A percentile compares a stretch with the other conserved stretches of the same genome.
Conservation (phyloP, 1,139 yeast genomes). For the Candida smagusa region DNA sequence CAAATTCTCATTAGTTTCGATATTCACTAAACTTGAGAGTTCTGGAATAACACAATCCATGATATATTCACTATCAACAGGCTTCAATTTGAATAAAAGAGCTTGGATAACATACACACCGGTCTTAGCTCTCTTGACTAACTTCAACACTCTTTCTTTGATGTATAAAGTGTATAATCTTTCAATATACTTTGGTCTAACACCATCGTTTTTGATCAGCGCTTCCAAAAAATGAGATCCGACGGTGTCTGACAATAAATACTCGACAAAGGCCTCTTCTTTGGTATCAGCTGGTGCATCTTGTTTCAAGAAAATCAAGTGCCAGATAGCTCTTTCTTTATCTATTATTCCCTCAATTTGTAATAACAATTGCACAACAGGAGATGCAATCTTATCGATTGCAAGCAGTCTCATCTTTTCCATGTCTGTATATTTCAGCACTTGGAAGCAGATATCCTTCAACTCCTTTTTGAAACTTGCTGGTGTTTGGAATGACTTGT, state of each 20-base stretch:
- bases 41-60: conserved; percentile 71
- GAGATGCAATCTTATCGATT: conserved; percentile 79
- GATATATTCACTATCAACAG: conserved; percentile 57
- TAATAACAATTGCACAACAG: conserved; percentile 76
- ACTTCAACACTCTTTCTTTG: conserved; percentile 65
- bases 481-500: conserved; percentile 70
- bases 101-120: conserved; percentile 83
- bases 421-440: conserved; percentile 40
- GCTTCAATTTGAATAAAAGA: conserved; percentile 57
- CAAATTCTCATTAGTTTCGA: conserved; percentile 52
- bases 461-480: conserved; percentile 63
- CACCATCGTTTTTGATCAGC: conserved; percentile 56
- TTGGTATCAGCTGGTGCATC: conserved; percentile 51
- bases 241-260: conserved; percentile 77
- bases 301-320: conserved; percentile 43
- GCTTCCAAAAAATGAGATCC: conserved; percentile 89
- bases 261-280: conserved; percentile 82
- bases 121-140: conserved; percentile 75
- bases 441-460: conserved; percentile 38
- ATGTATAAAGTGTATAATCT: conserved; percentile 71
- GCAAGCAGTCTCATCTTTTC: conserved; percentile 65
- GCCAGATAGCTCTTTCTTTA: conserved; percentile 68
- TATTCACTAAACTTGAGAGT: conserved; percentile 55
- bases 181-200: conserved; percentile 65
- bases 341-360: conserved; percentile 82